Evolutionary conservation across 192 early-diverging fungal species (phyloP).

Genomic region (Backusella luteola): DNA sequence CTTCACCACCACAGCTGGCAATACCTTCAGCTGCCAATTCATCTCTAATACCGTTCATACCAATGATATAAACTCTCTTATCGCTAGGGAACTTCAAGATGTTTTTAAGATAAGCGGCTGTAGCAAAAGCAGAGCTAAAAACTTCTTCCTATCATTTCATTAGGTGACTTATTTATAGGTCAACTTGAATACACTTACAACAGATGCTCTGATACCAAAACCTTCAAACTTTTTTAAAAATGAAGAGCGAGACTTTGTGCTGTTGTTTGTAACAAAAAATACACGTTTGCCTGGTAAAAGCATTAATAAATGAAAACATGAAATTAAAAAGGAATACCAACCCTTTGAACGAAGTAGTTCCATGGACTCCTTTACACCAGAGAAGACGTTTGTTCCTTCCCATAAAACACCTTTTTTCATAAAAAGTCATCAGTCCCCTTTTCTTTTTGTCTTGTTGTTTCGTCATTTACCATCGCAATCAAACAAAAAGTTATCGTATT

Average conservation of each 20-base stretch:
- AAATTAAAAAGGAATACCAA: constrained; percentile 21
- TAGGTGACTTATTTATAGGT: no score
- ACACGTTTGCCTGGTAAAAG: constrained; percentile 70
- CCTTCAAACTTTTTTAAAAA: constrained; percentile 83
- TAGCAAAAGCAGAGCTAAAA: constrained; percentile 89
- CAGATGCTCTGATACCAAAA: constrained; percentile 74
- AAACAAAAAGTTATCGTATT: constrained; percentile 90
- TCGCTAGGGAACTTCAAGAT: constrained; percentile 77
- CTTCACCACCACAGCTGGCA: constrained; percentile 47
- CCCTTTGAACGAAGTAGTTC: constrained; percentile 65
- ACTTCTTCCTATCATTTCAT: constrained; percentile 70
- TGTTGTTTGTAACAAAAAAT: constrained; percentile 99
- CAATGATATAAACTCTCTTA: constrained; percentile 92
- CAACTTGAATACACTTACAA: constrained; percentile 40
- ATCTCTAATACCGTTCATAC: constrained; percentile 81
- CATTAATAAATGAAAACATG: neutral
- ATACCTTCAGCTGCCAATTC: constrained; percentile 87
- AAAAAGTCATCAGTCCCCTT: neutral
- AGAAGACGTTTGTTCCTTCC: constrained; percentile 70
- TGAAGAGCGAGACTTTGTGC: constrained; percentile 77
- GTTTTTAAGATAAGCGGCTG: constrained; percentile 88
- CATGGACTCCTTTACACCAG: constrained; percentile 69
- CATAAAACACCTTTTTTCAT: constrained; percentile 80
- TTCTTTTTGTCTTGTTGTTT: neutral
- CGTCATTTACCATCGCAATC: constrained; percentile 87